Base-by-base conservation (phyloP, 345 rosid species). In the Eucalyptus regnans region DNA sequence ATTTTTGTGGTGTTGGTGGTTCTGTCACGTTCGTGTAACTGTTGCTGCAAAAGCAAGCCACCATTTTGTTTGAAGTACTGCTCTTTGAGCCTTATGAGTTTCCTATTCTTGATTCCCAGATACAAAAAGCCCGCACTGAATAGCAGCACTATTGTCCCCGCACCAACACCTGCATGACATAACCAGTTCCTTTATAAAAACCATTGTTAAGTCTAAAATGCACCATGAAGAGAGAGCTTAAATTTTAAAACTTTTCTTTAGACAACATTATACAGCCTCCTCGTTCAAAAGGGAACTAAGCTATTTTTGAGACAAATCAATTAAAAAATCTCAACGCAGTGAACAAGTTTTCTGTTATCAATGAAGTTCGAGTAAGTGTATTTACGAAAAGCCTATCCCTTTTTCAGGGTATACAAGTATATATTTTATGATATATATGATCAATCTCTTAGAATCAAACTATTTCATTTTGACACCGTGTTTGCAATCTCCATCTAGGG, bases 11-110 rank as follows among this genome's bases (percentile, higher is more conserved):
- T 0, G 20, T 90, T 92, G 6, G 88, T 79, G 43, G 54, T 86
- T 3, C 88, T 86, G 13, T 88, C 68, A 1, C 66, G 56, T 23
- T 88, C 49, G 0, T 88, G 54, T 12, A 94, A 86, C 27, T 89
- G 89, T 90, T 91, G 92, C 79, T 91, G 92, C 76, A 90, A 62
- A 90, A 93, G n/a, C n/a, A 93, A 49, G 33, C 94, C 96, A 33
- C 94, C 92, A 29, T 92, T 92, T 51, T 92, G 90, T 46, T 56
- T 54, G 54, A 92, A 91, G 85, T 80, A 88, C 50, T 86, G 86
- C 60, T 91, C 89, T 62, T 83, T 91, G 15, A 83, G 79, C 56
- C 43, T 90, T 11, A 52, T 43, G 12, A 88, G 88, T 62, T 86
- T 90, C 68, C 88, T 89, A 9, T 88, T 91, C 48, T 86, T 87